A percentile compares a stretch with the other conserved stretches of the same genome.
Evolutionary conservation across 192 early-diverging fungal species (phyloP).

Genomic region (Rhizophagus sp.): DNA sequence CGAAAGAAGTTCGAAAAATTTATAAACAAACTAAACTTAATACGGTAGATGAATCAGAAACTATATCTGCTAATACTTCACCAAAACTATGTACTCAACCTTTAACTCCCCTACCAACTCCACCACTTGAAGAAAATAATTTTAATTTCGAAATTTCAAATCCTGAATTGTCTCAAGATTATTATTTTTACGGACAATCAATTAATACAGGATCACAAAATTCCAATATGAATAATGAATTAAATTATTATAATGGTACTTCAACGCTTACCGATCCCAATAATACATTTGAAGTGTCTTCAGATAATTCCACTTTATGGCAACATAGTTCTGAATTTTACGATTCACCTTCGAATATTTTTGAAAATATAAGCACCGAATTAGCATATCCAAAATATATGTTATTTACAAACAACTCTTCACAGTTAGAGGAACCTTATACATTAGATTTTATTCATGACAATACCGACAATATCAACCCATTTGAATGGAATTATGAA

Average conservation of each 20-base stretch:
- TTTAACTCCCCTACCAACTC: background rate
- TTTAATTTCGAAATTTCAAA: background rate
- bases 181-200: background rate
- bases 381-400: background rate
- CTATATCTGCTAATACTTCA: background rate
- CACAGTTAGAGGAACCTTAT: background rate
- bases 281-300: background rate
- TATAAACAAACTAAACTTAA: background rate
- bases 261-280: background rate
- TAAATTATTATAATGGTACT: background rate
- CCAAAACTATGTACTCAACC: background rate
- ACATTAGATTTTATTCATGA: background rate
- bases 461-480: too few relatives aligned
- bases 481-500: too few relatives aligned
- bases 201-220: background rate
- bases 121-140: background rate
- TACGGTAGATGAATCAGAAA: background rate
- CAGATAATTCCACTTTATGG: background rate
- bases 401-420: background rate
- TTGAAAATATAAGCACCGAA: background rate
- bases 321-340: background rate
- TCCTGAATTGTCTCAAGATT: background rate
- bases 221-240: background rate
- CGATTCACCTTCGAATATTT: background rate
- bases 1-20: constrained; percentile 1